phyloP scores from a whole-genome alignment of 305 asterid genomes.

The Withania somnifera region DNA sequence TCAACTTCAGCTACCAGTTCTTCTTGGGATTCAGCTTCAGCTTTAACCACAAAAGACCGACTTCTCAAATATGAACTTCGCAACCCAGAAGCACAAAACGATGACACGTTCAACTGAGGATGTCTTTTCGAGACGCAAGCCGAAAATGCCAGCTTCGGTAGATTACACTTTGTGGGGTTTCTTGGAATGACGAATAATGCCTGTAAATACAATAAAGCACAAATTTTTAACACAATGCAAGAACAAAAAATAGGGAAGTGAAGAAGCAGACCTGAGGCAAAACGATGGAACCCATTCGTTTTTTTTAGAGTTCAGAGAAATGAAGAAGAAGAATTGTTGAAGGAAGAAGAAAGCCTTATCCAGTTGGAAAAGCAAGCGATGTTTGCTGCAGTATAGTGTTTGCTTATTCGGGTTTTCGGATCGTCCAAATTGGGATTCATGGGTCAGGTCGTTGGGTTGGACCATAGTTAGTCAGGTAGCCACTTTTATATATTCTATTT shows the following conservation, averaged over 20 bases:
- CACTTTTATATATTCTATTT: no score
- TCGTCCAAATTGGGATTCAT: background rate
- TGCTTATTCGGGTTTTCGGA: background rate
- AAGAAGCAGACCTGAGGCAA: slow-evolving; percentile 38
- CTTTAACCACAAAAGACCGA: slow-evolving; percentile 32
- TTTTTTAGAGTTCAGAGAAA: background rate
- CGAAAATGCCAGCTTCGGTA: slow-evolving; percentile 32
- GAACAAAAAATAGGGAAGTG: background rate
- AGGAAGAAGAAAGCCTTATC: background rate
- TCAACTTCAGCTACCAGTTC: slow-evolving; percentile 16
- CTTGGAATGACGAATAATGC: slow-evolving; percentile 36
- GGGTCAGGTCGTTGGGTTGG: background rate
- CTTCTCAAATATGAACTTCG: slow-evolving; percentile 17
- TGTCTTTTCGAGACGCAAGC: slow-evolving; percentile 5
- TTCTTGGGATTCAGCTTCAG: slow-evolving; percentile 38
- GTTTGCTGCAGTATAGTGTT: background rate
- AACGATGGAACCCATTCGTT: slow-evolving; percentile 46
- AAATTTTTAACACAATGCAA: background rate
- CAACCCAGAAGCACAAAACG: slow-evolving; percentile 15
- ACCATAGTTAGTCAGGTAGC: no score
- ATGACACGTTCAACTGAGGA: slow-evolving; percentile 14
- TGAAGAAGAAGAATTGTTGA: background rate
- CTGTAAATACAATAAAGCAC: slow-evolving; percentile 18
- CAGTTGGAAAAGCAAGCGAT: background rate
- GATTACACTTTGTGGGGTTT: slow-evolving; percentile 19